phyloP scores from a whole-genome alignment of 257 asterid genomes.

The Solanum appendiculatum region DNA sequence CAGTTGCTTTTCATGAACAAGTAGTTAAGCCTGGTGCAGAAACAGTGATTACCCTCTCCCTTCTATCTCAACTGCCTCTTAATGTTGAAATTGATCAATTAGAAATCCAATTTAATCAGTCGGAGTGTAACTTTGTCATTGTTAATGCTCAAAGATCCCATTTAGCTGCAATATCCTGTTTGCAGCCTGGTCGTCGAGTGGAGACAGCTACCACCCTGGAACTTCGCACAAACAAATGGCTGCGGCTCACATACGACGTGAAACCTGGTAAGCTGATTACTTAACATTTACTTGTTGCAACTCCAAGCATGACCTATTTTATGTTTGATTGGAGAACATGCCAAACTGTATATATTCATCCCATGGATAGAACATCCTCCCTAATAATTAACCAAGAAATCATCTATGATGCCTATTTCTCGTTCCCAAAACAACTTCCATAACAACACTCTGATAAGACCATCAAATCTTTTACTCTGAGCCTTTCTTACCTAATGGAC shows the following conservation, averaged over 20 bases:
- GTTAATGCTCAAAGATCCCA: constrained; percentile 75
- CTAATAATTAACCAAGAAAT: not conserved
- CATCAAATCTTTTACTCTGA: not conserved
- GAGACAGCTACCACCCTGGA: constrained; percentile 75
- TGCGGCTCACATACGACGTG: constrained; percentile 76
- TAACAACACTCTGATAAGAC: not conserved
- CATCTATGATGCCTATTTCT: not conserved
- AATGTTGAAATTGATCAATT: constrained; percentile 85
- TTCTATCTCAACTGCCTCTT: constrained; percentile 73
- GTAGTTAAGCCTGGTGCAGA: constrained; percentile 76
- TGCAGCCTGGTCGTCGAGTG: constrained; percentile 80
- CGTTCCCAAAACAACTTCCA: not conserved
- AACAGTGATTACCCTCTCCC: constrained; percentile 66
- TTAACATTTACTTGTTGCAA: not conserved
- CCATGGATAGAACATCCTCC: not conserved
- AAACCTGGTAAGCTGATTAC: constrained; percentile 60
- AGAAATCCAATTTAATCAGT: constrained; percentile 94
- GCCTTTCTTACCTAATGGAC: not conserved
- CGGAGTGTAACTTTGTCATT: constrained; percentile 82
- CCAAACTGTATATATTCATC: not conserved
- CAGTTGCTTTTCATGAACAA: constrained; percentile 97
- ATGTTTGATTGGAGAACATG: not conserved
- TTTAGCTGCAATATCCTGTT: constrained; percentile 46
- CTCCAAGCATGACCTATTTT: not conserved
- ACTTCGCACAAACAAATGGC: constrained; percentile 76